phyloP scores from a whole-genome alignment of 2,329 filamentous ascomycete genomes.

The Paraphaeosphaeria minitans region DNA sequence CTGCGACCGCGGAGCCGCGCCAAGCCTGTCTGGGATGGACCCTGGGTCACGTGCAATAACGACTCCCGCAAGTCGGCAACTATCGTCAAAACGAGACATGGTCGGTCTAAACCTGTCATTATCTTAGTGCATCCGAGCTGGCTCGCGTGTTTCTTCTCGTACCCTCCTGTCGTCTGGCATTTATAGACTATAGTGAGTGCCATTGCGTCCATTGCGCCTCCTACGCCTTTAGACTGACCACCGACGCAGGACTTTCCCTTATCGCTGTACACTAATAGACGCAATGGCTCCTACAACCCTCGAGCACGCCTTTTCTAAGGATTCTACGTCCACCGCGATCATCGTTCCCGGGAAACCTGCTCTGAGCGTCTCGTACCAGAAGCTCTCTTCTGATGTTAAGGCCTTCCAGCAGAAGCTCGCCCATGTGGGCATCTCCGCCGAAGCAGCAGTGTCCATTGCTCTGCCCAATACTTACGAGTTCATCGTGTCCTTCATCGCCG shows the following conservation, averaged over 20 bases:
- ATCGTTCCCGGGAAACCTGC: conserved; percentile 73
- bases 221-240: background rate
- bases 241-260: conserved; percentile 2
- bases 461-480: conserved; percentile 87
- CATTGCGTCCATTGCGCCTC: background rate
- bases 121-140: conserved; percentile 24
- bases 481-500: conserved; percentile 84
- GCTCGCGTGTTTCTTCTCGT: conserved; percentile 19
- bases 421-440: conserved; percentile 70
- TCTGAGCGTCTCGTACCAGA: conserved; percentile 71
- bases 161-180: background rate
- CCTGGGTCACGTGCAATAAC: conserved; percentile 13
- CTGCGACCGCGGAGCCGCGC: background rate
- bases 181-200: conserved; percentile 9
- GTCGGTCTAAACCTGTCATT: conserved; percentile 1
- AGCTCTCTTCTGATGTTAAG: conserved; percentile 68
- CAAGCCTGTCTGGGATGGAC: background rate
- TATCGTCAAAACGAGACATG: background rate
- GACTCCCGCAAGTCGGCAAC: conserved; percentile 1
- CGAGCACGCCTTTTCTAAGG: conserved; percentile 60
- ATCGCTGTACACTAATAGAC: conserved; percentile 8
- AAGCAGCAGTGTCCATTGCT: conserved; percentile 79
- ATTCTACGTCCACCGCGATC: conserved; percentile 64
- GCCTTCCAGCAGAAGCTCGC: conserved; percentile 80
- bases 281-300: conserved; percentile 63